phyloP scores from a whole-genome alignment of 1,139 yeast species.

The Suhomyces bolitotheri region DNA sequence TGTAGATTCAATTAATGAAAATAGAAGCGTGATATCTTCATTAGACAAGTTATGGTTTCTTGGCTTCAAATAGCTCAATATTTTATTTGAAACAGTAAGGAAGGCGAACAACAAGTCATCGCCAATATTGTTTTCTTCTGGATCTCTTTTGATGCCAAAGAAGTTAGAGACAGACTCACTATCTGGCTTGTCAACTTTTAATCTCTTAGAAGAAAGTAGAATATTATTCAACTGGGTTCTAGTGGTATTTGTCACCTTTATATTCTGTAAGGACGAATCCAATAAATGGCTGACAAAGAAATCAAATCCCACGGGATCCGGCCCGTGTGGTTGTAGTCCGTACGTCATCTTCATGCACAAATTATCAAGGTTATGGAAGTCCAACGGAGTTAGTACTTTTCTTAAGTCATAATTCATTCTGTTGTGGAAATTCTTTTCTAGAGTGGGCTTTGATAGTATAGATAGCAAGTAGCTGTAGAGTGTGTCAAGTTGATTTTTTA shows the following conservation, averaged over 20 bases:
- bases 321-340: slow-evolving; percentile 23
- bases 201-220: slow-evolving; percentile 26
- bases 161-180: slow-evolving; percentile 13
- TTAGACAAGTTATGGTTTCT: slow-evolving; percentile 34
- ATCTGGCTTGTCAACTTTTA: slow-evolving; percentile 15
- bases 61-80: slow-evolving; percentile 37
- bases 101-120: slow-evolving; percentile 40
- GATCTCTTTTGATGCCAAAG: slow-evolving; percentile 11
- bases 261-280: slow-evolving; percentile 31
- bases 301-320: slow-evolving; percentile 23
- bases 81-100: slow-evolving; percentile 23
- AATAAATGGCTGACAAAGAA: slow-evolving; percentile 31
- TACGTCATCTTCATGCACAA: slow-evolving; percentile 56
- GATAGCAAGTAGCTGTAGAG: slow-evolving; percentile 78
- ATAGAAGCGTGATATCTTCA: slow-evolving; percentile 35
- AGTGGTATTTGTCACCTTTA: slow-evolving; percentile 35
- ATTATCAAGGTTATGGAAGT: slow-evolving; percentile 62
- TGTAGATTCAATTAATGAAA: slow-evolving; percentile 26
- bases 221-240: slow-evolving; percentile 34
- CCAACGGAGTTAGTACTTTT: slow-evolving; percentile 68
- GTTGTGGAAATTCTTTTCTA: slow-evolving; percentile 64
- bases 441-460: slow-evolving; percentile 74
- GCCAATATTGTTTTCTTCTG: slow-evolving; percentile 18
- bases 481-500: slow-evolving; percentile 63
- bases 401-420: slow-evolving; percentile 83